A percentile compares a stretch with the other conserved stretches of the same genome.
Conservation (phyloP, 352 stramenopile genomes). For the Thalassiosira livingstoniorum region DNA sequence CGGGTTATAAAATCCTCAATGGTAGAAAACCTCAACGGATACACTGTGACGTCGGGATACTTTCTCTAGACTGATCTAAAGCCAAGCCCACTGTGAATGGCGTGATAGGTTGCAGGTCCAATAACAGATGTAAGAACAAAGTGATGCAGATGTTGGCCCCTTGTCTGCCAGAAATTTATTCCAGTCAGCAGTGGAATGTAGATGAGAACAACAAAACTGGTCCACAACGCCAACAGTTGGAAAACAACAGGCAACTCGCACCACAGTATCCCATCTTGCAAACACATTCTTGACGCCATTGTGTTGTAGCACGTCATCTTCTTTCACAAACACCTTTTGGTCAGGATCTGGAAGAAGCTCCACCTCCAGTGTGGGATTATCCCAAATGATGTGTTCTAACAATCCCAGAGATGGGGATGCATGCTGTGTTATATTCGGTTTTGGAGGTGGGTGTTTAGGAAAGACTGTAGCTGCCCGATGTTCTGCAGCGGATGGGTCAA, state of each 20-base stretch:
- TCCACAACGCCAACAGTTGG: neutral
- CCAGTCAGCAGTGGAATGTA: too few species aligned
- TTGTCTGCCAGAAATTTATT: neutral
- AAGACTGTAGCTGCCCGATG: too few species aligned
- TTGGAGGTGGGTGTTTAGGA: too few species aligned
- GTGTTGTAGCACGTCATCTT: neutral
- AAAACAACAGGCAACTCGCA: neutral
- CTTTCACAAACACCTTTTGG: neutral
- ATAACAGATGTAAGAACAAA: neutral
- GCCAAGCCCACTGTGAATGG: neutral
- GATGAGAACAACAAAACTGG: neutral
- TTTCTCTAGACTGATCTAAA: neutral
- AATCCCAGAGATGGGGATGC: too few species aligned
- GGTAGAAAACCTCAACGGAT: neutral
- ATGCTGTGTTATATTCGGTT: too few species aligned
- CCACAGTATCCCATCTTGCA: neutral
- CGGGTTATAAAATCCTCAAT: neutral
- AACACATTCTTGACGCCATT: neutral
- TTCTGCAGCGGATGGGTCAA: too few species aligned
- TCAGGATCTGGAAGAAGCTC: neutral
- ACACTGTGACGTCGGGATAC: neutral
- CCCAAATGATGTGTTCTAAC: too few species aligned
- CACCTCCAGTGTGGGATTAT: too few species aligned
- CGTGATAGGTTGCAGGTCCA: neutral
- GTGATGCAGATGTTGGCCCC: neutral